Evolutionary conservation across 176 grass and related monocot genomes (phyloP).

Genomic region (Paspalum notatum): DNA sequence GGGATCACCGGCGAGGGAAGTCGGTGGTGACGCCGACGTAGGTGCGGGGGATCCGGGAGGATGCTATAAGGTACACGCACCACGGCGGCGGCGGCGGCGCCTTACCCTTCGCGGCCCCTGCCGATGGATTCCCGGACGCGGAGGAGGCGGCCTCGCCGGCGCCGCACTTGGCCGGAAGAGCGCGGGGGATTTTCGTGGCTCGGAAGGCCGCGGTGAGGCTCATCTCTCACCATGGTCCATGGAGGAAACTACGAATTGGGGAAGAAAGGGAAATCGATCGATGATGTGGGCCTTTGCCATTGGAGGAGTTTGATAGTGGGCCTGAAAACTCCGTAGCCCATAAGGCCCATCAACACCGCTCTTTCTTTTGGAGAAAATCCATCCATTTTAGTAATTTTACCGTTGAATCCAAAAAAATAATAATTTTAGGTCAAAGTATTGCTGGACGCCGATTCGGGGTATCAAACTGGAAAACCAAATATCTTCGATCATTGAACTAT

Average conservation of each 20-base stretch:
- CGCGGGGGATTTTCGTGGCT: conserved; percentile 42
- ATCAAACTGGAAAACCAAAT: too few relatives aligned
- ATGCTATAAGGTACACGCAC: conserved; percentile 45
- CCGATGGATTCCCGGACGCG: neutral
- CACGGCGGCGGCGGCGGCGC: conserved; percentile 36
- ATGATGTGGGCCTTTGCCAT: neutral
- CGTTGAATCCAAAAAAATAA: too few relatives aligned
- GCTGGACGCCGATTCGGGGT: too few relatives aligned
- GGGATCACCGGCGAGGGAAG: conserved; percentile 71
- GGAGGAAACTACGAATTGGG: neutral
- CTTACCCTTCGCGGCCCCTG: neutral
- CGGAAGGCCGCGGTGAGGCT: conserved; percentile 58
- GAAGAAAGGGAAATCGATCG: neutral
- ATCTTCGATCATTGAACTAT: too few relatives aligned
- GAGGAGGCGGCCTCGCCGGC: neutral
- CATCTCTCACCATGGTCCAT: conserved; percentile 28
- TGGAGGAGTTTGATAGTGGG: neutral
- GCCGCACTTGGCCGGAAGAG: conserved; percentile 23
- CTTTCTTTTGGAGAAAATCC: too few relatives aligned
- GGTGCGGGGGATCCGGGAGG: conserved; percentile 49
- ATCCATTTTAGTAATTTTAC: too few relatives aligned
- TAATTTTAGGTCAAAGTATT: too few relatives aligned
- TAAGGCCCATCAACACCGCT: too few relatives aligned
- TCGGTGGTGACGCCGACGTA: conserved; percentile 93
- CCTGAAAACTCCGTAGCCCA: neutral